Evolutionary conservation across 257 asterid genomes (phyloP).

Genomic region (Solanum pennellii): DNA sequence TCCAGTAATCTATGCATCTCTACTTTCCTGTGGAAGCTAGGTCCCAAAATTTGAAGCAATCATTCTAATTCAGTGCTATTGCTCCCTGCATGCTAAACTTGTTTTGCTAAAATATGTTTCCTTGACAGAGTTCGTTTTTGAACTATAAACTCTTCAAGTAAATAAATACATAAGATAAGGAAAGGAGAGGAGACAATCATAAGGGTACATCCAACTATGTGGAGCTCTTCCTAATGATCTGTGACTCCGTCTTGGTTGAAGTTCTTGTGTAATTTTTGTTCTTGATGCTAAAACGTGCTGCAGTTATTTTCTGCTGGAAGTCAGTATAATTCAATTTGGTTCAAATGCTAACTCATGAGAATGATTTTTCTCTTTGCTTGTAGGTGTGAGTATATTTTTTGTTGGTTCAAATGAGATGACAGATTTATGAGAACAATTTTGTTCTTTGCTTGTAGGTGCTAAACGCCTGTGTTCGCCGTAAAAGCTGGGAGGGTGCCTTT

Average conservation of each 20-base stretch:
- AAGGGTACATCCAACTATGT: not conserved
- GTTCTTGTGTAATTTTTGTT: not conserved
- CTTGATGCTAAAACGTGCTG: not conserved
- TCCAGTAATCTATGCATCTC: not conserved
- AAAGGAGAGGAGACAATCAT: not conserved
- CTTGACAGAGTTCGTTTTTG: not conserved
- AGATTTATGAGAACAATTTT: not conserved
- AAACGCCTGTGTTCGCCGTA: conserved; percentile 77
- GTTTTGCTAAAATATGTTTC: not conserved
- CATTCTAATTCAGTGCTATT: not conserved
- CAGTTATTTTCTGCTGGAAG: not conserved
- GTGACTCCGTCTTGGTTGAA: not conserved
- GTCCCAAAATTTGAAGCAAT: not conserved
- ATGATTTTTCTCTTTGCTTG: not conserved
- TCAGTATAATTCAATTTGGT: not conserved
- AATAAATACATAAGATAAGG: not conserved
- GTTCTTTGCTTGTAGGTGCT: conserved; percentile 41
- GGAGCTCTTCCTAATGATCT: not conserved
- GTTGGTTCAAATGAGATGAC: not conserved
- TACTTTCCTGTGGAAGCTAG: not conserved
- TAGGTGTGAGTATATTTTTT: conserved; percentile 23
- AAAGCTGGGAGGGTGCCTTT: conserved; percentile 96
- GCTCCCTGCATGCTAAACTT: not conserved
- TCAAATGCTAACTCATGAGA: not conserved
- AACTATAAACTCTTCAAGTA: not conserved